Evolutionary conservation across 2,329 filamentous ascomycete species (phyloP), one percentile per base, ranked within the genome.

Genomic region (Taxawa tesnikishii): DNA sequence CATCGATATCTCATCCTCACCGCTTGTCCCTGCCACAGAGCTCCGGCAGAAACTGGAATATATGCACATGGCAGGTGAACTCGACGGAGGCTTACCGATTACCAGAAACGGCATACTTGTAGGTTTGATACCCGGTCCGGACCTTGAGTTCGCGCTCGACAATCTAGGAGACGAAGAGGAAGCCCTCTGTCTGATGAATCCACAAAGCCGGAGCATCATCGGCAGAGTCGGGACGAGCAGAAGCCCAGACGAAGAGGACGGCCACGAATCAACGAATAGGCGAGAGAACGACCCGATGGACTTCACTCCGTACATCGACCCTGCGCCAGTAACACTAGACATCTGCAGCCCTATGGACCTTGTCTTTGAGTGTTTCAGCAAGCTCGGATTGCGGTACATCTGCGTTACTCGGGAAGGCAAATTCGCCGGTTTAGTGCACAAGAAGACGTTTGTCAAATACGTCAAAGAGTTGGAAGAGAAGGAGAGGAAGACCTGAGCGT

Each of bases 361-460:
- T 24, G 90, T 94, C 4, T 94, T 94, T 48, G 90, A 98, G 53
- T 88, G 85, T 48, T 98, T 96, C 54, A 82, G 83, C 31, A 98
- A 98, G 58, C 66, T 98, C 6, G 90, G 90, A 2, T 58, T 98
- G 43, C 69, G 90, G 39, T 96, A 94, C 55, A 79, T 98, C 30
- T 96, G 90, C 52, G 85, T 94, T 4, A 62, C 90, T 15, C 73
- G 72, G 34, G 77, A 94, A 43, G 90, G 90, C 15, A 75, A 74
- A 39, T 98, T 83, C 58, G 82, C 81, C 2, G 90, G 90, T 40
- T 72, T 98, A 67, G 84, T 79, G 31, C 90, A 98, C 58, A 96
- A 96, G 65, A 98, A 98, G 64, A 79, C 76, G 4, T 96, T 98
- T 62, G 88, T 94, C 38, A 87, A 83, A 55, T 94, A 93, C 52